Conservation (phyloP, 805 yeast genomes). For the Cyberlindnera galapagoensis region DNA sequence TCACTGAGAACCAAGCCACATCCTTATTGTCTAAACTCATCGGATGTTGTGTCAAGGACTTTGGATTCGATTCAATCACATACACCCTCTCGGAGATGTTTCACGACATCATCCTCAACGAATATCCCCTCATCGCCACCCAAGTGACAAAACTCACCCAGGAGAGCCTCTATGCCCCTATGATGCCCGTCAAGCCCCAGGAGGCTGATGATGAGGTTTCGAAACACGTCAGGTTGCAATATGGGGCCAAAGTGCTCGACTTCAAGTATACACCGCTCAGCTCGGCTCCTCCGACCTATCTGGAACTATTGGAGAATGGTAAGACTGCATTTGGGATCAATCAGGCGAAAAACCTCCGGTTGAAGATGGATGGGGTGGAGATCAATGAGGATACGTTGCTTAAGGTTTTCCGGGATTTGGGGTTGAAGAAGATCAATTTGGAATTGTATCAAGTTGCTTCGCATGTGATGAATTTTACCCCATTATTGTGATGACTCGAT, state of each 20-base stretch:
- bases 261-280: conserved; percentile 59
- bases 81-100: conserved; percentile 63
- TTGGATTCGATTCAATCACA: conserved; percentile 69
- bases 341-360: conserved; percentile 12
- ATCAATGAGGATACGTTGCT: conserved; percentile 13
- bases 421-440: conserved; percentile 6
- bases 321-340: conserved; percentile 48
- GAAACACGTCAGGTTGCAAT: conserved; percentile 41
- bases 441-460: conserved; percentile 19
- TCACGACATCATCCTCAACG: conserved; percentile 51
- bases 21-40: conserved; percentile 50
- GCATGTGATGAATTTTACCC: conserved; percentile 18
- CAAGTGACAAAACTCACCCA: conserved; percentile 24
- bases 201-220: conserved; percentile 29
- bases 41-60: conserved; percentile 71
- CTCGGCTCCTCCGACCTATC: conserved; percentile 73
- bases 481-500: conserved; percentile 17
- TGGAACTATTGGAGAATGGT: conserved; percentile 76
- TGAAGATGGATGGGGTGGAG: conserved; percentile 14
- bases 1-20: conserved; percentile 46
- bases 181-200: conserved; percentile 29
- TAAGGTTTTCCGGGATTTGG: conserved; percentile 18
- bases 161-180: conserved; percentile 20
- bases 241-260: conserved; percentile 47
- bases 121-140: conserved; percentile 59